A percentile compares a stretch with the other conserved stretches of the same genome.
Evolutionary conservation across 495 filamentous ascomycete species (phyloP).

Genomic region (Ramalina intermedia): DNA sequence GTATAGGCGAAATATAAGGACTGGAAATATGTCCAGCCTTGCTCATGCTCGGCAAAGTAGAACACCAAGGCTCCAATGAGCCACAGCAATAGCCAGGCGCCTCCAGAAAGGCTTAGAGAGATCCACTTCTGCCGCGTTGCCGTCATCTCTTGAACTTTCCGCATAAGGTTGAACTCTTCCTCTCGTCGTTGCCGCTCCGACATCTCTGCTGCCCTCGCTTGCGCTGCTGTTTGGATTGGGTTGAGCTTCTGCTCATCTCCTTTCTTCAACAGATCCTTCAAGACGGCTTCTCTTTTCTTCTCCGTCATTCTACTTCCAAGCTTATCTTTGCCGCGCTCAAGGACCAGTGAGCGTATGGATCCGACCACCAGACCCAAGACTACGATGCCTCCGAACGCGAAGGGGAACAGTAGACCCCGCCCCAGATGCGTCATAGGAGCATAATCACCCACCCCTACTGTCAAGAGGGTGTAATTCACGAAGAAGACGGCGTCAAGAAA

Average conservation of each 20-base stretch:
- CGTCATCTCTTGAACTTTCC: constrained; percentile 49
- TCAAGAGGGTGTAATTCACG: constrained; percentile 73
- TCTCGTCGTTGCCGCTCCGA: constrained; percentile 45
- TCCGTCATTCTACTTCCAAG: constrained; percentile 56
- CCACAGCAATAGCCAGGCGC: constrained; percentile 62
- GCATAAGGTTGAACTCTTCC: constrained; percentile 67
- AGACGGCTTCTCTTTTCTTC: constrained; percentile 43
- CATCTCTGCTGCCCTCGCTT: constrained; percentile 6
- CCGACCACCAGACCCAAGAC: constrained; percentile 75
- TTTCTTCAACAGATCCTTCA: constrained; percentile 36
- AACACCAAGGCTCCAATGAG: constrained; percentile 66
- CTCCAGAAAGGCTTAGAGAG: constrained; percentile 45
- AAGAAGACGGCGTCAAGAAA: constrained; percentile 74
- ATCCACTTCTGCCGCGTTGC: constrained; percentile 48
- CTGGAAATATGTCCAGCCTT: constrained; percentile 67
- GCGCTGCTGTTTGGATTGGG: constrained; percentile 26
- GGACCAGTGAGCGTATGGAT: constrained; percentile 63
- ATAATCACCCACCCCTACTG: constrained; percentile 65
- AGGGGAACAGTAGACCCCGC: constrained; percentile 60
- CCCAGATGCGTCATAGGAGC: constrained; percentile 46
- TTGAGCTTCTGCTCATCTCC: constrained; percentile 34
- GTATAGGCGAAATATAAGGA: constrained; percentile 70
- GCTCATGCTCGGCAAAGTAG: constrained; percentile 35
- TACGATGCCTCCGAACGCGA: constrained; percentile 64
- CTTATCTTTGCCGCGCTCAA: constrained; percentile 61